A percentile compares a stretch with the other conserved stretches of the same genome.
These are phyloP conservation scores for Cladophialophora bantiana DNA, from an alignment of 2,329 filamentous ascomycete genomes.

Conservation along the genomic window DNA sequence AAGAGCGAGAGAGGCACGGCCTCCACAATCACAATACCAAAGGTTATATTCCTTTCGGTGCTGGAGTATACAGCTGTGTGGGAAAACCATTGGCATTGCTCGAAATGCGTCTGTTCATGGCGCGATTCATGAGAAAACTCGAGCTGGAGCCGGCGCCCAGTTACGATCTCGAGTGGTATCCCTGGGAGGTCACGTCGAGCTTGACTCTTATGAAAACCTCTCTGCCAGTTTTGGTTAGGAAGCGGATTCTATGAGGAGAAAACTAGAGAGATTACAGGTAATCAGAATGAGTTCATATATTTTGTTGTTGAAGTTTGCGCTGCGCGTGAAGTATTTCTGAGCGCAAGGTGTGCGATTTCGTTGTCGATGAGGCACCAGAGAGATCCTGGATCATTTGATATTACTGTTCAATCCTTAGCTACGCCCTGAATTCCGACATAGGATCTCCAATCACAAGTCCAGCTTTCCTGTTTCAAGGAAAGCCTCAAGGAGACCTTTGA, in stretches of 20 bases:
- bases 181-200: constrained; percentile 9
- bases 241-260: neutral
- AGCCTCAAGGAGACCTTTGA: too few relatives aligned
- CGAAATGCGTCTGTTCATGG: constrained; percentile 35
- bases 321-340: too few relatives aligned
- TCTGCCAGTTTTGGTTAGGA: neutral
- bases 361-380: too few relatives aligned
- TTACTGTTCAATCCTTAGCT: too few relatives aligned
- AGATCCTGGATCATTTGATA: too few relatives aligned
- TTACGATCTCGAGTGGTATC: constrained; percentile 6
- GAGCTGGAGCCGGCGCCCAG: neutral
- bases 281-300: too few relatives aligned
- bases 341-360: too few relatives aligned
- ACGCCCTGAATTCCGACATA: too few relatives aligned
- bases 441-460: too few relatives aligned
- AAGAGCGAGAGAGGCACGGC: constrained; percentile 42
- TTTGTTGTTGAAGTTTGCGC: too few relatives aligned
- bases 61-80: constrained; percentile 41
- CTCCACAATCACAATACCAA: constrained; percentile 38
- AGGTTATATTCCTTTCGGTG: constrained; percentile 46
- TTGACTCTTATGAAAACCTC: constrained; percentile 13
- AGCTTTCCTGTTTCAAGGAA: too few relatives aligned
- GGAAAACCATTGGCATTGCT: constrained; percentile 42
- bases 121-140: constrained; percentile 5
- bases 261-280: neutral